Conservation (phyloP, 2,329 filamentous ascomycete species). For the Verticillium longisporum region DNA sequence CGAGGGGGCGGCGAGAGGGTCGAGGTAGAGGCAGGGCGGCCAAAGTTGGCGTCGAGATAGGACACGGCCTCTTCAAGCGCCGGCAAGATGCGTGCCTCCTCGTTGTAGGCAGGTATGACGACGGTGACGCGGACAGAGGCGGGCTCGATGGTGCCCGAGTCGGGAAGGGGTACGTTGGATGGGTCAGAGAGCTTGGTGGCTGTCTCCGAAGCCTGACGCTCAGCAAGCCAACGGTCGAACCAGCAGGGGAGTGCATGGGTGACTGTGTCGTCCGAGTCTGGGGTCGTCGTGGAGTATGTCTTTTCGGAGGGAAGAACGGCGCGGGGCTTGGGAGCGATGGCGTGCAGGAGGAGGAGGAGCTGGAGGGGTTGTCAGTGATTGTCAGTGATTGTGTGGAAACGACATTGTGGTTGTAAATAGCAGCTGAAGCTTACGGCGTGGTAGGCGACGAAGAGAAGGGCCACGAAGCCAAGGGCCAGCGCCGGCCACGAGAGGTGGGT, state of each 20-base stretch:
- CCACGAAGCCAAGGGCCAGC: neutral
- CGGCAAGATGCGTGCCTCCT: constrained; percentile 72
- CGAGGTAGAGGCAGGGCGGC: constrained; percentile 30
- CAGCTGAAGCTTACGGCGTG: neutral
- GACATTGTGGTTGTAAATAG: neutral
- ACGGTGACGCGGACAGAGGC: constrained; percentile 83
- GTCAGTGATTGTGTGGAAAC: too few relatives aligned
- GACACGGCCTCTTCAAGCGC: constrained; percentile 88
- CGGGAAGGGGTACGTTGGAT: constrained; percentile 23
- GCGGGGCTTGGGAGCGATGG: constrained; percentile 77
- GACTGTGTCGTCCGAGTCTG: constrained; percentile 43
- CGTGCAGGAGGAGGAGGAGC: constrained; percentile 60
- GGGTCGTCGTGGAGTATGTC: constrained; percentile 69
- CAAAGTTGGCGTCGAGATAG: constrained; percentile 75
- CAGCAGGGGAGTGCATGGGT: constrained; percentile 69
- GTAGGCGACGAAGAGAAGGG: neutral
- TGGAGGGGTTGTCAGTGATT: constrained; percentile 8
- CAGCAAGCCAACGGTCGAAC: constrained; percentile 68
- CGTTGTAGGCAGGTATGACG: constrained; percentile 93
- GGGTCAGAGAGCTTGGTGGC: constrained; percentile 22
- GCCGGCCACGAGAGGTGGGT: neutral
- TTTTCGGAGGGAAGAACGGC: constrained; percentile 71
- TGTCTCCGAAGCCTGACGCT: constrained; percentile 44
- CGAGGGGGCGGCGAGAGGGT: constrained; percentile 5
- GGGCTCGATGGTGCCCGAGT: constrained; percentile 58